Evolutionary conservation across 768 basidiomycete species (phyloP).

Genomic region (Clathrus columnatus): DNA sequence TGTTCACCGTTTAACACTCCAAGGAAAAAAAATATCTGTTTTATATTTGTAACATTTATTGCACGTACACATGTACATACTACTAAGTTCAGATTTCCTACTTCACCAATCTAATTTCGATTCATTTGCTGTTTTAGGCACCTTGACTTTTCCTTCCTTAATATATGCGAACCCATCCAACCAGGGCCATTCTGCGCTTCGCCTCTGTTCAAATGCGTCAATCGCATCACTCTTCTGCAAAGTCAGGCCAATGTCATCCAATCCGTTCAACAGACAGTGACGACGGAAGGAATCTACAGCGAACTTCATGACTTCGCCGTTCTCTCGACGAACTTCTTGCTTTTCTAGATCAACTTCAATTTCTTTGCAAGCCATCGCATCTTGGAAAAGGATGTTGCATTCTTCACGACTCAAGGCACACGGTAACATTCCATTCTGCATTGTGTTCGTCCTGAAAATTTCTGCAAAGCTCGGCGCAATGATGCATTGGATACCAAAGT

Average conservation of each 20-base stretch:
- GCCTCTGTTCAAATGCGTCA: constrained; percentile 64
- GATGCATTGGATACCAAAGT: constrained; percentile 84
- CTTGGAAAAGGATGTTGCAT: constrained; percentile 63
- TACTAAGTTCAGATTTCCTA: not conserved
- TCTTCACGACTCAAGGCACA: constrained; percentile 60
- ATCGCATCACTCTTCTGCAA: constrained; percentile 73
- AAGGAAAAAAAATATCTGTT: no score
- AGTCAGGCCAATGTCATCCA: constrained; percentile 95
- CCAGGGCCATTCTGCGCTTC: constrained; percentile 88
- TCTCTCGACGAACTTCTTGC: constrained; percentile 53
- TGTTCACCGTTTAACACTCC: no score
- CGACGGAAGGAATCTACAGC: constrained; percentile 82
- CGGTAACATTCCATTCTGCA: constrained; percentile 93
- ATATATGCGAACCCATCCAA: constrained; percentile 88
- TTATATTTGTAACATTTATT: no score
- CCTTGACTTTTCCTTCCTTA: constrained; percentile 60
- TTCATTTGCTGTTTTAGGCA: constrained; percentile 27
- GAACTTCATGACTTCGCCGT: constrained; percentile 64
- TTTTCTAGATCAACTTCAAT: constrained; percentile 81
- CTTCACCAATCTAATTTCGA: constrained; percentile 66
- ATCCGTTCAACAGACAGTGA: constrained; percentile 88
- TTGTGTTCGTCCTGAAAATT: constrained; percentile 81
- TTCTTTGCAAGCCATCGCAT: constrained; percentile 67
- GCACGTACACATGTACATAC: not conserved
- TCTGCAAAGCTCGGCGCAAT: constrained; percentile 88